Conservation (phyloP, 2,329 filamentous ascomycete genomes). For the Ciborinia camelliae region DNA sequence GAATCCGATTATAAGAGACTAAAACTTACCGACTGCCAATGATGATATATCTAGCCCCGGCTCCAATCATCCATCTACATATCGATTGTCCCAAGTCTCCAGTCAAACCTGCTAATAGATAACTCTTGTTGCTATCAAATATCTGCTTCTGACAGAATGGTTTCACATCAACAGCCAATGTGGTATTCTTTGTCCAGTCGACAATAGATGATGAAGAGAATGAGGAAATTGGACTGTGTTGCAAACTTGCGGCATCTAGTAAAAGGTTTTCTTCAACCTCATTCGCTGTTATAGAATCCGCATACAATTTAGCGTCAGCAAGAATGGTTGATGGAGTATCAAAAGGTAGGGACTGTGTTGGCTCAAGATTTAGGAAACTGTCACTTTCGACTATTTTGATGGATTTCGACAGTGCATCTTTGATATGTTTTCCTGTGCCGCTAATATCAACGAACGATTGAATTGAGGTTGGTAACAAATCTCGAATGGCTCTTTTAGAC, state of each 20-base stretch:
- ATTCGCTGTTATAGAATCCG: background rate
- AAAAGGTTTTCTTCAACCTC: background rate
- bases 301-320: background rate
- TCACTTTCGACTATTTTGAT: background rate
- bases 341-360: background rate
- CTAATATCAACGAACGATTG: slow-evolving; percentile 12
- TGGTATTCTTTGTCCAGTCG: slow-evolving; percentile 18
- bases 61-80: slow-evolving; percentile 42
- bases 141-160: slow-evolving; percentile 1
- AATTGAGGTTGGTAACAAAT: background rate
- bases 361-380: background rate
- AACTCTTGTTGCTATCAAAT: slow-evolving; percentile 33
- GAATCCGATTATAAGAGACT: background rate
- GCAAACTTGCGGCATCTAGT: background rate
- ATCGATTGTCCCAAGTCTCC: slow-evolving; percentile 40
- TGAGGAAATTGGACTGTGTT: background rate
- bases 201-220: slow-evolving; percentile 11
- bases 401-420: background rate
- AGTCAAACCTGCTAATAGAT: slow-evolving; percentile 36
- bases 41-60: slow-evolving; percentile 37
- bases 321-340: background rate
- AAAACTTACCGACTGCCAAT: slow-evolving; percentile 13
- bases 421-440: background rate
- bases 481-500: slow-evolving; percentile 18
- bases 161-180: slow-evolving; percentile 11